Conservation (phyloP, 257 asterid species). For the Ajuga chamaepitys region DNA sequence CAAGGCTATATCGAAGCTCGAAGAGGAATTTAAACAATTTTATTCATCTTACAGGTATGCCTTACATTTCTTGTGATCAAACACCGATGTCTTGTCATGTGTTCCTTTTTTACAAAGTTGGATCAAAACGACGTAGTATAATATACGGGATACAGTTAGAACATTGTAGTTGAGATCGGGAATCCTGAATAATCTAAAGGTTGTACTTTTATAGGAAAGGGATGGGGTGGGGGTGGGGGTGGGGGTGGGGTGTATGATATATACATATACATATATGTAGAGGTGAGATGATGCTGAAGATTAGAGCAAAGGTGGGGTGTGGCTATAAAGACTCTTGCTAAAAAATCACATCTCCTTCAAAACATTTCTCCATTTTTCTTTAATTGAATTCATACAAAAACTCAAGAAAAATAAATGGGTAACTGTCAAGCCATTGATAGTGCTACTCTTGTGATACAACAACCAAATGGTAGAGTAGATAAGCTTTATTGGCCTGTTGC, state of each 20-base stretch:
- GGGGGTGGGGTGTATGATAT: neutral
- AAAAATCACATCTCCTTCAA: too few species aligned
- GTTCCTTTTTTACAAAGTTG: too few species aligned
- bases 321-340: too few species aligned
- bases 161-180: too few species aligned
- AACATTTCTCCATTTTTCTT: too few species aligned
- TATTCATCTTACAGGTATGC: slow-evolving; percentile 70
- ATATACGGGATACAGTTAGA: too few species aligned
- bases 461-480: slow-evolving; percentile 71
- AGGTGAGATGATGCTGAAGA: slow-evolving; percentile 18
- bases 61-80: slow-evolving; percentile 7
- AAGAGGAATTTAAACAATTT: slow-evolving; percentile 88
- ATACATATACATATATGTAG: too few species aligned
- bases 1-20: slow-evolving; percentile 94
- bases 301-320: slow-evolving; percentile 18
- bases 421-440: slow-evolving; percentile 92
- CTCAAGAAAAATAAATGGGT: slow-evolving; percentile 49
- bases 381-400: neutral
- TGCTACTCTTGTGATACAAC: slow-evolving; percentile 59
- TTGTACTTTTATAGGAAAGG: too few species aligned
- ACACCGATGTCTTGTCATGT: neutral
- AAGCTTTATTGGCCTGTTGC: slow-evolving; percentile 46
- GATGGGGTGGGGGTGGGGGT: neutral
- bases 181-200: too few species aligned
- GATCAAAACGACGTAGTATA: too few species aligned